Percentiles rank a stretch among this genome's conserved stretches.
Evolutionary conservation across 805 yeast species (phyloP).

Genomic region (Nadsonia fulvescens): DNA sequence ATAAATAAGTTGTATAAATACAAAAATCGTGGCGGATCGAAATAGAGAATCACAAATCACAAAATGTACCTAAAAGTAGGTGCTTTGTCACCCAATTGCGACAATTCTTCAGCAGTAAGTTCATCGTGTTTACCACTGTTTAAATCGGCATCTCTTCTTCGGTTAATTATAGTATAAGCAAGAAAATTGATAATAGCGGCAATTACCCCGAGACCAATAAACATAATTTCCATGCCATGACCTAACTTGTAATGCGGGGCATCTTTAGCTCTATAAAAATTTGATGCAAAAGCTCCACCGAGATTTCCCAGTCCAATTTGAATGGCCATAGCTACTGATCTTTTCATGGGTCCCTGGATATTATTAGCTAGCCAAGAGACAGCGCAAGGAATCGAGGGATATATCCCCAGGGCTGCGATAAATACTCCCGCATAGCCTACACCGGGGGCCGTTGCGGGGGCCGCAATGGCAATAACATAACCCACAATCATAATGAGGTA

Average conservation of each 20-base stretch:
- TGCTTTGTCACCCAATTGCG: slow-evolving; percentile 4
- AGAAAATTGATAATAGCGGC: no score
- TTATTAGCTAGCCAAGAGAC: slow-evolving; percentile 44
- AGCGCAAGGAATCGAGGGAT: slow-evolving; percentile 38
- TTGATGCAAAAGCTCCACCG: slow-evolving; percentile 42
- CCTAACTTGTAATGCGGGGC: slow-evolving; percentile 38
- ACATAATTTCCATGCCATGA: slow-evolving; percentile 28
- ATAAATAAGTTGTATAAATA: no score
- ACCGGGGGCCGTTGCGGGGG: slow-evolving; percentile 19
- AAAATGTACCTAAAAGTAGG: slow-evolving; percentile 3
- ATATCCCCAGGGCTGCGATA: slow-evolving; percentile 33
- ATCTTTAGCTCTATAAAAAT: slow-evolving; percentile 31
- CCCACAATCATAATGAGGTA: slow-evolving; percentile 19
- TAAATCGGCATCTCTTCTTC: no score
- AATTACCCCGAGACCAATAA: slow-evolving; percentile 19
- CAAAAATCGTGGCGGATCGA: no score
- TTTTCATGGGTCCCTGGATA: slow-evolving; percentile 37
- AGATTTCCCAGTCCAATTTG: slow-evolving; percentile 48
- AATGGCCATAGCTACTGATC: slow-evolving; percentile 33
- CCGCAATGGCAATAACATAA: slow-evolving; percentile 26
- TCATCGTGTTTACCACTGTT: slow-evolving; percentile 1
- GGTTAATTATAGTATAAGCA: no score
- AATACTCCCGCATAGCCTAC: slow-evolving; percentile 41
- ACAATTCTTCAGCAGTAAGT: slow-evolving; percentile 1
- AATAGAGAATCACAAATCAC: no score